Evolutionary conservation across 2,329 filamentous ascomycete genomes (phyloP), one percentile per base, ranked within the genome.

Genomic region (Aureobasidium sp.): DNA sequence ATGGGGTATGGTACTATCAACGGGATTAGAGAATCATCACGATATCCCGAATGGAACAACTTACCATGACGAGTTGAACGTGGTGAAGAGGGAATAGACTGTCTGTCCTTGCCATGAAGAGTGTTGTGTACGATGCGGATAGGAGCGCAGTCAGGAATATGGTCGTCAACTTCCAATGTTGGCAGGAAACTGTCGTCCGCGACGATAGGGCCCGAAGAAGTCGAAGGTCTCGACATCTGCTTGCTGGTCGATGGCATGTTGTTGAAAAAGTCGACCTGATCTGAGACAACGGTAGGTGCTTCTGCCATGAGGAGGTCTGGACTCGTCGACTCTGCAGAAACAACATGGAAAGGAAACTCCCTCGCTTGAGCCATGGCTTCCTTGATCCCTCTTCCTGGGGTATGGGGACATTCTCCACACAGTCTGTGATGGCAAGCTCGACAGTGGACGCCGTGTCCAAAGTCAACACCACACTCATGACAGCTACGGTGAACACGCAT

Each of bases 341-440:
- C 48, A 42, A 47, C 49, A 39, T 53, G 44, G 49, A 56, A 54
- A n/a, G 50, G 50, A 40, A n/a, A 47, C 31, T 61, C 48, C 60
- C 50, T 53, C 49, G 60, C 60, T 54, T 62, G 44, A 17, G 53
- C 44, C 61, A 62, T 59, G 47, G 54, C 54, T 56, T 61, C 50
- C n/a, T 62, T 44, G 31, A 58, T 27, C 14, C 61, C 48, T 50
- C 22, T 15, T n/a, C 53, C 61, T 12, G 61, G n/a, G 14, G 53
- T 31, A 40, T 47, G 52, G 27, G 61, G 61, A 40, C 61, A 62
- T 7, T 57, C 50, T 52, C 29, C 45, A 29, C 61, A 62, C 1
- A 58, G 22, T 9, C 45, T 24, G 17, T 62, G 61, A 59, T 52
- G 37, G 37, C 61, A 62, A 17, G 45, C 48, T n/a, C 44, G 44